Percentiles rank a stretch among this genome's conserved stretches.
These are phyloP conservation scores for Rubus parviflorus DNA, from an alignment of 306 rosid genomes.

Conservation along the genomic window DNA sequence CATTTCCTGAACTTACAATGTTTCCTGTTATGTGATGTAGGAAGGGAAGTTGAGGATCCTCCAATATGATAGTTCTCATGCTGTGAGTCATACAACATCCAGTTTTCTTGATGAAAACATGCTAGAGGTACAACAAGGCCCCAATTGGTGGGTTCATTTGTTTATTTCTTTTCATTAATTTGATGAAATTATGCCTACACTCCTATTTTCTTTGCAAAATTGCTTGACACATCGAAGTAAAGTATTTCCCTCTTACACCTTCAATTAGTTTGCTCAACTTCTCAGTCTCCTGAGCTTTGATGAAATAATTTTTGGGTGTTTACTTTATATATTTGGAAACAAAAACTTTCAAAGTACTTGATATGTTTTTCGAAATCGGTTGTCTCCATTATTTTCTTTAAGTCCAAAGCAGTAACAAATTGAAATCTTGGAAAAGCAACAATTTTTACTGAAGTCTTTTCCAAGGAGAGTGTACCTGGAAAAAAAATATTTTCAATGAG, in stretches of 20 bases:
- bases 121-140: constrained; percentile 44
- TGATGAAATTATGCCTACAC: background rate
- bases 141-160: background rate
- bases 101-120: constrained; percentile 45
- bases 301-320: background rate
- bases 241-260: background rate
- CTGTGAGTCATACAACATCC: constrained; percentile 26
- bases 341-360: background rate
- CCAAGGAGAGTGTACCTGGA: background rate
- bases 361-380: background rate
- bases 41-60: constrained; percentile 96
- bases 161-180: background rate
- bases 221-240: background rate
- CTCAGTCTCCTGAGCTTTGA: background rate
- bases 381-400: background rate
- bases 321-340: background rate
- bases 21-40: constrained; percentile 45
- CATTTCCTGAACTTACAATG: constrained; percentile 3
- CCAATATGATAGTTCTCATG: constrained; percentile 43
- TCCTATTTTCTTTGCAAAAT: background rate
- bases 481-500: background rate
- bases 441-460: background rate
- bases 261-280: background rate
- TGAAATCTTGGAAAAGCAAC: background rate
- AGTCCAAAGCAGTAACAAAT: background rate